Percentiles rank a stretch among this genome's conserved stretches.
Evolutionary conservation across 179 eudicot genomes (phyloP).

Genomic region (Carnegiea gigantea): DNA sequence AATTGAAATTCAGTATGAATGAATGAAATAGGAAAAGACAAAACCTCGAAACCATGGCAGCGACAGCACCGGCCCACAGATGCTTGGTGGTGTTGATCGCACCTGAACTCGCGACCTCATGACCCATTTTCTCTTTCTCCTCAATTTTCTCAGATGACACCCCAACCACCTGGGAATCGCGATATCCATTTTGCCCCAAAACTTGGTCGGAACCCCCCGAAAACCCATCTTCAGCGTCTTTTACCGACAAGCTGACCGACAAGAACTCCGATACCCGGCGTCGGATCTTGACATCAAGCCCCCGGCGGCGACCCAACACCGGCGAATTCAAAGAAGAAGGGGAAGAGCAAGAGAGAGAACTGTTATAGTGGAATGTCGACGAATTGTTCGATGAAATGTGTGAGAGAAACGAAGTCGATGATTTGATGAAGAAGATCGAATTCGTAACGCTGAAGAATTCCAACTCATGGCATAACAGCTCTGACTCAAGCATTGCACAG

Average conservation of each 20-base stretch:
- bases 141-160: slow-evolving; percentile 28
- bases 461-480: slow-evolving; percentile 25
- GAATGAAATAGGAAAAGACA: not conserved
- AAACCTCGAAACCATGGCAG: slow-evolving; percentile 94
- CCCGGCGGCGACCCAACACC: slow-evolving; percentile 16
- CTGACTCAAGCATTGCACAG: slow-evolving; percentile 43
- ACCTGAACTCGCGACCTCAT: slow-evolving; percentile 30
- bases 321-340: slow-evolving; percentile 14
- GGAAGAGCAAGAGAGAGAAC: slow-evolving; percentile 27
- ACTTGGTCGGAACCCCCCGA: slow-evolving; percentile 31
- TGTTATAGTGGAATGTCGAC: slow-evolving; percentile 13
- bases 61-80: slow-evolving; percentile 95
- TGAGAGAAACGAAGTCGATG: slow-evolving; percentile 46
- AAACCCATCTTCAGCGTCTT: slow-evolving; percentile 33
- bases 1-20: not conserved
- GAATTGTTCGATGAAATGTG: slow-evolving; percentile 40
- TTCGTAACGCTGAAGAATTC: slow-evolving; percentile 26
- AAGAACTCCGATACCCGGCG: slow-evolving; percentile 42
- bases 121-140: slow-evolving; percentile 24
- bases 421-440: slow-evolving; percentile 54
- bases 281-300: slow-evolving; percentile 24
- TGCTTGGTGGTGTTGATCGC: slow-evolving; percentile 82
- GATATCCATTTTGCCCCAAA: slow-evolving; percentile 44
- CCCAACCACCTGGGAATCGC: slow-evolving; percentile 27
- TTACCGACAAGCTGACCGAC: slow-evolving; percentile 67